Evolutionary conservation across 2,329 filamentous ascomycete genomes (phyloP).

Genomic region (Elsinoe batatas): DNA sequence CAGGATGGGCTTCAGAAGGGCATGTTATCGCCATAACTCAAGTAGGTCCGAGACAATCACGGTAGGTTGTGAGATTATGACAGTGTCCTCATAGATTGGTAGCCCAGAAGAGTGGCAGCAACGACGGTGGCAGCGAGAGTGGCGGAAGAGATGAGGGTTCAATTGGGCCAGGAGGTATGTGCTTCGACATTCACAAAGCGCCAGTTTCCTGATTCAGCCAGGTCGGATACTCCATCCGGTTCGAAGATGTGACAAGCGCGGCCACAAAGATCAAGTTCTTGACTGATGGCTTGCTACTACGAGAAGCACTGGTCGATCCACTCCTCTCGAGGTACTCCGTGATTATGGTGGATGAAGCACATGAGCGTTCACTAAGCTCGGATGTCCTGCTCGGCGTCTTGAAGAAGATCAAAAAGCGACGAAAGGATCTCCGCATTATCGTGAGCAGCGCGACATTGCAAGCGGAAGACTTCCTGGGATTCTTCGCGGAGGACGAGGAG

Average conservation of each 20-base stretch:
- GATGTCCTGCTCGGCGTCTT: constrained; percentile 82
- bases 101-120: constrained; percentile 84
- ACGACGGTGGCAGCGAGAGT: constrained; percentile 83
- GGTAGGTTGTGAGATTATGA: constrained; percentile 15
- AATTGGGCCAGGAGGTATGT: constrained; percentile 65
- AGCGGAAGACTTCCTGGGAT: constrained; percentile 72
- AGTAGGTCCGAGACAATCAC: constrained; percentile 43
- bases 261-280: constrained; percentile 87
- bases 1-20: constrained; percentile 78
- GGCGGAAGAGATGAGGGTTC: constrained; percentile 78
- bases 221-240: constrained; percentile 75
- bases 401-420: constrained; percentile 76
- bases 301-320: constrained; percentile 89
- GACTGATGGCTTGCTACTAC: constrained; percentile 81
- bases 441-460: constrained; percentile 91
- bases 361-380: constrained; percentile 85
- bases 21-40: constrained; percentile 84
- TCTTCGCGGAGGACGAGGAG: constrained; percentile 52
- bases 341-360: constrained; percentile 96
- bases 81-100: constrained; percentile 27
- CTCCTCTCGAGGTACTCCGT: constrained; percentile 83
- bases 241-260: constrained; percentile 84
- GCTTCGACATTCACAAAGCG: background rate
- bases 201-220: constrained; percentile 11
- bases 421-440: constrained; percentile 75